Conservation (phyloP, 2,329 filamentous ascomycete genomes). For the Ceratocystis smalleyi region DNA sequence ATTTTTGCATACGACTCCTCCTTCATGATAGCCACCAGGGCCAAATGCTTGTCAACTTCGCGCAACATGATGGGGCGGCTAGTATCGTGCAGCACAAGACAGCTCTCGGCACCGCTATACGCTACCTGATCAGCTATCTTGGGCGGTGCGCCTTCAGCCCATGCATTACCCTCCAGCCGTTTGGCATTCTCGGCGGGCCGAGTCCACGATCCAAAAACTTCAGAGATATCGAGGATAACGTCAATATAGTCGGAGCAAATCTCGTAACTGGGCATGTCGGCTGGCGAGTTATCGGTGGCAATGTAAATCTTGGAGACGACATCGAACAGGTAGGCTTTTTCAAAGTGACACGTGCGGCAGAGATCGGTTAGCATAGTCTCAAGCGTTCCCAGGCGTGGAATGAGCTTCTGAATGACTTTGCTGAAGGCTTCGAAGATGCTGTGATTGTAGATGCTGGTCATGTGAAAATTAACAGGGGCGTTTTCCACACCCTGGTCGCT, state of each 20-base stretch:
- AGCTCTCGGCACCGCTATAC: constrained; percentile 50
- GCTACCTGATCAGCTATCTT: constrained; percentile 50
- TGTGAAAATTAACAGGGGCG: constrained; percentile 82
- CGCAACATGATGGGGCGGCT: constrained; percentile 50
- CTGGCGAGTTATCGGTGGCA: constrained; percentile 81
- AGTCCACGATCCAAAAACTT: constrained; percentile 73
- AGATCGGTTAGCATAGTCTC: constrained; percentile 90
- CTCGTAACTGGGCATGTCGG: constrained; percentile 91
- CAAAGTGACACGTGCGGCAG: constrained; percentile 83
- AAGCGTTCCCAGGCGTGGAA: constrained; percentile 80
- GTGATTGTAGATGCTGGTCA: constrained; percentile 97
- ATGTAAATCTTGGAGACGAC: constrained; percentile 98
- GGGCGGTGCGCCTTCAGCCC: constrained; percentile 30
- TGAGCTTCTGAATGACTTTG: constrained; percentile 95
- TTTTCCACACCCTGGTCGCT: constrained; percentile 88
- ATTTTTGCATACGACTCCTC: constrained; percentile 74
- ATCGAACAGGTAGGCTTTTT: constrained; percentile 97
- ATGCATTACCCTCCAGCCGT: constrained; percentile 42
- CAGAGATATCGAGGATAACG: constrained; percentile 90
- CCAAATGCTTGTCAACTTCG: constrained; percentile 59
- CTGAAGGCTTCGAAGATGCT: constrained; percentile 96
- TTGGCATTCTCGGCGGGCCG: constrained; percentile 40
- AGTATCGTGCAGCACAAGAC: constrained; percentile 49
- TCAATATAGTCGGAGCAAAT: constrained; percentile 98
- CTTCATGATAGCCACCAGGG: constrained; percentile 73